Conservation (phyloP, 495 filamentous ascomycete genomes). For the Pyrenula massariospora region DNA sequence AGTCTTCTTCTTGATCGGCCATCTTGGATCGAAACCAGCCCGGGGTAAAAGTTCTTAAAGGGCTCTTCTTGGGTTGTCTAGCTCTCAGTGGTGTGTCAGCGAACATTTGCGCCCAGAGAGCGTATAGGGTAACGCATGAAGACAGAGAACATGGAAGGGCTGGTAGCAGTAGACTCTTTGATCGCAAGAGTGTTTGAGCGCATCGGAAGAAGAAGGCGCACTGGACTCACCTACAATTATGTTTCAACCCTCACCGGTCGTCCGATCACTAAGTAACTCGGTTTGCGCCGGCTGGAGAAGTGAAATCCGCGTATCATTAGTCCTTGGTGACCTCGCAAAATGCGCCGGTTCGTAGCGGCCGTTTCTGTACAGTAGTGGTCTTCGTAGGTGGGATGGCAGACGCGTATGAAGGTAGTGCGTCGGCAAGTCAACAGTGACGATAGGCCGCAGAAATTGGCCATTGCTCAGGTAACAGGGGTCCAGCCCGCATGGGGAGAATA, state of each 20-base stretch:
- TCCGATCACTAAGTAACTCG: not conserved
- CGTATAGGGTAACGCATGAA: not conserved
- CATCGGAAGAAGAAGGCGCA: not conserved
- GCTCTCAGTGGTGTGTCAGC: constrained; percentile 20
- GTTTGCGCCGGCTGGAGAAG: no score
- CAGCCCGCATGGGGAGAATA: not conserved
- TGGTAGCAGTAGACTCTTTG: not conserved
- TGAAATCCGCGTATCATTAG: no score
- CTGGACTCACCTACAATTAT: not conserved
- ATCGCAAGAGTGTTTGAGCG: constrained; percentile 1
- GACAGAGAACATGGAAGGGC: not conserved
- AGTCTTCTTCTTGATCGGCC: constrained; percentile 63
- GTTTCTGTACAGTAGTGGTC: no score
- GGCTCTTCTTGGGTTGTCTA: constrained; percentile 19
- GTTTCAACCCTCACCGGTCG: not conserved
- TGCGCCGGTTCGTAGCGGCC: no score
- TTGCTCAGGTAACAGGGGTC: not conserved
- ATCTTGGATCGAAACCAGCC: constrained; percentile 16
- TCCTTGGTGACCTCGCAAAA: no score
- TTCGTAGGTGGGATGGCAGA: no score
- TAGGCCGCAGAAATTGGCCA: not conserved
- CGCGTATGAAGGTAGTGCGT: not conserved
- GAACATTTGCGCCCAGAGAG: constrained; percentile 1
- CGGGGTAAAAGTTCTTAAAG: constrained; percentile 18
- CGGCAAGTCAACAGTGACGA: not conserved